Percentiles rank a stretch among this genome's conserved stretches.
phyloP scores from a whole-genome alignment of 352 stramenopile species.

The Elongisporangium senticosum region DNA sequence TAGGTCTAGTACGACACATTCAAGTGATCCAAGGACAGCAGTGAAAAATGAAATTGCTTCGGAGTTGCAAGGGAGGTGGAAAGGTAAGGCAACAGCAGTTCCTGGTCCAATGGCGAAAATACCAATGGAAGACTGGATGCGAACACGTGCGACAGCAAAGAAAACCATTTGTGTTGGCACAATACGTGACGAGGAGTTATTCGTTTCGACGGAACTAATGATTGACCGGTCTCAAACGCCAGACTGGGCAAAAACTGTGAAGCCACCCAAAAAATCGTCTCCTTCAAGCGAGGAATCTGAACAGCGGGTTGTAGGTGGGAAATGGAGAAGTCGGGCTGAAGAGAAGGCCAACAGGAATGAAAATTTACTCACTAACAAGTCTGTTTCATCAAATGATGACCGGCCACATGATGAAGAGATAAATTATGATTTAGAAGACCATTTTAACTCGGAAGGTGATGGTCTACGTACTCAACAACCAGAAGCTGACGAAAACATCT shows the following conservation, averaged over 20 bases:
- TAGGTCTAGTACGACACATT: background rate
- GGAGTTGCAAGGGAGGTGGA: slow-evolving; percentile 30
- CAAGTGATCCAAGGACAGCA: background rate
- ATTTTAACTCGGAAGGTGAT: background rate
- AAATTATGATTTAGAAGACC: background rate
- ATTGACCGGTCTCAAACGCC: slow-evolving; percentile 60
- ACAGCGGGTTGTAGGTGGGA: slow-evolving; percentile 7
- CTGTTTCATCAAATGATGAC: background rate
- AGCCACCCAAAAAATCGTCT: slow-evolving; percentile 8
- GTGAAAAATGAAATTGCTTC: slow-evolving; percentile 11
- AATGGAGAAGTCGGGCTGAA: slow-evolving; percentile 13
- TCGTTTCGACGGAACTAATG: slow-evolving; percentile 7
- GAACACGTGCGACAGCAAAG: slow-evolving; percentile 49
- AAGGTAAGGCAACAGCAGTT: slow-evolving; percentile 32
- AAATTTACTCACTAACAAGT: background rate
- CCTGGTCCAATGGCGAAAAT: slow-evolving; percentile 49
- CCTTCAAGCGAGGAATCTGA: background rate
- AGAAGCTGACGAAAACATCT: background rate
- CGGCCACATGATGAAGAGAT: background rate
- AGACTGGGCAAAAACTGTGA: slow-evolving; percentile 46
- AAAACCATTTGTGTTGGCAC: slow-evolving; percentile 23
- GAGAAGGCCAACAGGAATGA: background rate
- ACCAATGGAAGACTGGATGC: slow-evolving; percentile 72
- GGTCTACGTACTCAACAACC: slow-evolving; percentile 2
- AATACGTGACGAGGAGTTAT: slow-evolving; percentile 5